Evolutionary conservation across 2,329 filamentous ascomycete genomes (phyloP).

Genomic region (Nannizzia gypsea): DNA sequence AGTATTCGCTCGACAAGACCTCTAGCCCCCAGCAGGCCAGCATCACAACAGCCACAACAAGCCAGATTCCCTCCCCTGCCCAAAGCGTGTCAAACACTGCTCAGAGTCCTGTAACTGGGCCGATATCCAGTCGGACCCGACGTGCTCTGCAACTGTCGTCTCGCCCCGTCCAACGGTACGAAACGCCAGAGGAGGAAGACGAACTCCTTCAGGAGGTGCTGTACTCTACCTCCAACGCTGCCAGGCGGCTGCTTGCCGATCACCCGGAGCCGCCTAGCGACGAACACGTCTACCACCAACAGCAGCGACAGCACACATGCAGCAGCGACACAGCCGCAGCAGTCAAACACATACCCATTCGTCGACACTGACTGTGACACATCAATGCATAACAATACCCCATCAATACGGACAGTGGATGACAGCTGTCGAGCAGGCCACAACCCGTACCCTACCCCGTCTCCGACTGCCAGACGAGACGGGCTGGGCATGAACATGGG

Average conservation of each 20-base stretch:
- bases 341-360: not conserved
- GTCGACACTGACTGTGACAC: not conserved
- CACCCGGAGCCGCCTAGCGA: not conserved
- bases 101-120: constrained; percentile 23
- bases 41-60: constrained; percentile 6
- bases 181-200: constrained; percentile 92
- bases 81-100: constrained; percentile 20
- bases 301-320: not conserved
- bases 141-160: constrained; percentile 58
- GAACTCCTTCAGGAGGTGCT: constrained; percentile 87
- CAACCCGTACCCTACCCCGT: constrained; percentile 57
- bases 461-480: constrained; percentile 72
- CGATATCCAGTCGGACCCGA: constrained; percentile 68
- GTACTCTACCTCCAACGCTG: constrained; percentile 61
- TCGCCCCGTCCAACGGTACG: constrained; percentile 72
- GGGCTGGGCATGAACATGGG: constrained; percentile 23
- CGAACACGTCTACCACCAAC: constrained; percentile 8
- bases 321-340: not conserved
- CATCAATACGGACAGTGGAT: constrained; percentile 11
- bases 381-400: not conserved
- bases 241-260: constrained; percentile 46
- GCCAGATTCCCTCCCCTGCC: constrained; percentile 24
- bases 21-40: constrained; percentile 17
- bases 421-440: constrained; percentile 19
- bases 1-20: constrained; percentile 42